phyloP scores from a whole-genome alignment of 139 green algal species.

The Raphidocelis subcapitata region DNA sequence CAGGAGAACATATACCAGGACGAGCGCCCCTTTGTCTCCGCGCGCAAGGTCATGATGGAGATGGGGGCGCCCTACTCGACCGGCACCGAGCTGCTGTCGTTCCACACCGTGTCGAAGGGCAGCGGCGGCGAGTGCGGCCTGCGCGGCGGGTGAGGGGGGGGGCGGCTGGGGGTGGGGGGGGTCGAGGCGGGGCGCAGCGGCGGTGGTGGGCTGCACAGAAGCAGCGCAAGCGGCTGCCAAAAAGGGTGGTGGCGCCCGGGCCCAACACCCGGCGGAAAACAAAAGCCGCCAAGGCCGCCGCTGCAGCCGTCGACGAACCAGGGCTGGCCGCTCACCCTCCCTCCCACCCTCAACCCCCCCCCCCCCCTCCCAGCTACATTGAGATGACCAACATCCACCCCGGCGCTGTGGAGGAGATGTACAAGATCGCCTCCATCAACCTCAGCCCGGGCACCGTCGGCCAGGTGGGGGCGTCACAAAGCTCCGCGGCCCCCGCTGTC shows the following conservation, averaged over 20 bases:
- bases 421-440: slow-evolving; percentile 87
- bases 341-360: too few relatives aligned
- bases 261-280: too few relatives aligned
- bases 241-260: too few relatives aligned
- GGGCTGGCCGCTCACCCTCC: too few relatives aligned
- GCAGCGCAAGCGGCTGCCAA: too few relatives aligned
- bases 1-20: slow-evolving; percentile 88
- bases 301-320: too few relatives aligned
- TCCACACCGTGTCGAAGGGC: slow-evolving; percentile 84
- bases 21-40: slow-evolving; percentile 79
- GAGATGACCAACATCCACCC: slow-evolving; percentile 86
- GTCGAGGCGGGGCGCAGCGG: too few relatives aligned
- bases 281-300: too few relatives aligned
- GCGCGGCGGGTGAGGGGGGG: slow-evolving; percentile 48
- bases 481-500: too few relatives aligned
- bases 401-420: slow-evolving; percentile 72
- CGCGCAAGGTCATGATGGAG: slow-evolving; percentile 77
- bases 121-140: slow-evolving; percentile 77
- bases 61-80: slow-evolving; percentile 64
- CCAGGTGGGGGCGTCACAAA: slow-evolving; percentile 65
- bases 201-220: too few relatives aligned
- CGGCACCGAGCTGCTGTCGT: slow-evolving; percentile 73
- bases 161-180: too few relatives aligned
- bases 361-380: slow-evolving; percentile 72
- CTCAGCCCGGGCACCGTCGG: slow-evolving; percentile 82